phyloP scores from a whole-genome alignment of 345 rosid species.

The Moringa oleifera region DNA sequence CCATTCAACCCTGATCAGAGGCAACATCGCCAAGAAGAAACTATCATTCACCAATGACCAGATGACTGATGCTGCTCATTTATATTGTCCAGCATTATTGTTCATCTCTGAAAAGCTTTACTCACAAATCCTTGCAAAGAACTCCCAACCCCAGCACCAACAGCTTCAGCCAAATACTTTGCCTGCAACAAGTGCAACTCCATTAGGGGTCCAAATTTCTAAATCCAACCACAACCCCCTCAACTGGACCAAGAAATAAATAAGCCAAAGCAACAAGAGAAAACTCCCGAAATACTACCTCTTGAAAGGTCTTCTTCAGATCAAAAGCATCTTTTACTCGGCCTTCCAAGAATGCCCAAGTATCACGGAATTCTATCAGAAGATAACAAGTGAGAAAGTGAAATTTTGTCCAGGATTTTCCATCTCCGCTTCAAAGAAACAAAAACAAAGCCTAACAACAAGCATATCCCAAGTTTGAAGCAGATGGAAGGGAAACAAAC shows the following conservation, averaged over 20 bases:
- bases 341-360: slow-evolving; percentile 77
- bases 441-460: too few relatives aligned
- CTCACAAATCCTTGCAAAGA: slow-evolving; percentile 73
- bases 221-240: not conserved
- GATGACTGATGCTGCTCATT: not conserved
- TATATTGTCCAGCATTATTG: not conserved
- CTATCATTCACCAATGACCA: too few relatives aligned
- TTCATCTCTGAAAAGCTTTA: slow-evolving; percentile 42
- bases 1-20: not conserved
- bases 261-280: slow-evolving; percentile 6
- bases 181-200: slow-evolving; percentile 46
- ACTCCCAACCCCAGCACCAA: slow-evolving; percentile 82
- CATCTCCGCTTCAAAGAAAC: too few relatives aligned
- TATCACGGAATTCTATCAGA: slow-evolving; percentile 56
- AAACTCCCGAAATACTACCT: slow-evolving; percentile 47
- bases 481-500: too few relatives aligned
- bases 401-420: not conserved
- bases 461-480: too few relatives aligned
- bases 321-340: slow-evolving; percentile 90
- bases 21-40: not conserved
- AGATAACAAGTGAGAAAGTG: slow-evolving; percentile 9
- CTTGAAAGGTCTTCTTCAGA: slow-evolving; percentile 76
- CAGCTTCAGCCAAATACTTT: slow-evolving; percentile 80
- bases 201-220: slow-evolving; percentile 1
- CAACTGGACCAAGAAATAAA: not conserved